Base-by-base conservation (phyloP, 2,329 filamentous ascomycete genomes). In the Amylocarpus encephaloides region DNA sequence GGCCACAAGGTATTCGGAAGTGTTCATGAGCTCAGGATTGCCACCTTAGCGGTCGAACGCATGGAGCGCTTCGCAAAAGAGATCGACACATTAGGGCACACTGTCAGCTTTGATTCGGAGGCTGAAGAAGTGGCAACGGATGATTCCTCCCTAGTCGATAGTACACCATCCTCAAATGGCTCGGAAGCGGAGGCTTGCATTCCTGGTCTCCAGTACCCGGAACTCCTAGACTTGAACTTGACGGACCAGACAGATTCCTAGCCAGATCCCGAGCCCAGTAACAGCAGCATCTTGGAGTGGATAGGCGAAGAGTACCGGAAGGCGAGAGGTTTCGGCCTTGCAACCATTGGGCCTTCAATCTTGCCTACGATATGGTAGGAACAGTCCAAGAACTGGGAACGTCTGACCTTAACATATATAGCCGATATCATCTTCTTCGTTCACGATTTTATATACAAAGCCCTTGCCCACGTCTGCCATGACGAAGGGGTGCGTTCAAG, bases 401-500 rank as follows among this genome's bases (percentile, higher is more conserved):
- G 51, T 0, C 59, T 85, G 1, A 70, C 74, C 0, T 51, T 70
- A 0, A 68, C 67, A 0, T 78, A 83, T 52, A 67, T 80, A 5
- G 73, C 72, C 51, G 71, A 76, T 22, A 66, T 74, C 2, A 75
- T 83, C 5, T 46, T 68, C 0, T 50, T 76, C 0, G 72, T 82
- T 0, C 79, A 85, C 41, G 49, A 65, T 2, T 85, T 78, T 61
- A 52, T 54, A 30, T 48, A 13, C 26, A 43, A 52, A n/a, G 18
- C 43, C n/a, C 32, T 57, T 10, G 5, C 10, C 5, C 41, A 54
- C 16, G 40, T 57, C 16, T 57, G 53, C 33, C 48, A 44, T 16
- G 76, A 82, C 45, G 45, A 50, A 1, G 59, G 55, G 0, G 62
- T 76, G 0, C 64, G 85, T 2, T 49, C 61, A 0, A 72, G 78